Conservation (phyloP, 306 rosid species). For the Pyrus betulifolia region DNA sequence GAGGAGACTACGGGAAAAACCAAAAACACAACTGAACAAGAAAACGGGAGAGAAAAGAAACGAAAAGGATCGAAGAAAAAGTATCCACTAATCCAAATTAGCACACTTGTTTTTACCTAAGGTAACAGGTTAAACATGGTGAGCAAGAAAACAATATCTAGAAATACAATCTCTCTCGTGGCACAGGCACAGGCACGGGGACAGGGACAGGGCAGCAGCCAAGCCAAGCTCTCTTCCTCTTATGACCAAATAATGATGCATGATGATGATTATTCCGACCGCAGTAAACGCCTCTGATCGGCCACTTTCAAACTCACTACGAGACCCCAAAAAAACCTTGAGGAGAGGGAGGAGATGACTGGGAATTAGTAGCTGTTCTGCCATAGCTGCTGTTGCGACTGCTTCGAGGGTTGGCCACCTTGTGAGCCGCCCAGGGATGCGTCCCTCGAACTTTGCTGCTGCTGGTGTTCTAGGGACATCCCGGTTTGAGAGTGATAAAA, state of each 20-base stretch:
- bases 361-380: constrained; percentile 86
- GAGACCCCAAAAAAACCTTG: constrained; percentile 61
- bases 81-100: constrained; percentile 53
- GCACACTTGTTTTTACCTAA: constrained; percentile 60
- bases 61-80: neutral
- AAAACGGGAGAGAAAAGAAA: neutral
- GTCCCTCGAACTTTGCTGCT: constrained; percentile 82
- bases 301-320: constrained; percentile 56
- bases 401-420: constrained; percentile 73
- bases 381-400: constrained; percentile 95
- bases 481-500: constrained; percentile 82
- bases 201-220: constrained; percentile 58
- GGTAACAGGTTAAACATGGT: constrained; percentile 39
- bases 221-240: constrained; percentile 59
- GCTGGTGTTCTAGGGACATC: constrained; percentile 74
- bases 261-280: constrained; percentile 40
- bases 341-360: constrained; percentile 33
- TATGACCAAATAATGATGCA: constrained; percentile 64
- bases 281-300: constrained; percentile 35
- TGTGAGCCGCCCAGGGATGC: constrained; percentile 67
- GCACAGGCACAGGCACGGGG: constrained; percentile 18
- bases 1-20: too few relatives aligned
- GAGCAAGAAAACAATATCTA: constrained; percentile 39
- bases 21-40: constrained; percentile 12
- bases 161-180: constrained; percentile 59